Evolutionary conservation across 2,329 filamentous ascomycete genomes (phyloP).

Genomic region (Neopestalotiopsis clavispora): DNA sequence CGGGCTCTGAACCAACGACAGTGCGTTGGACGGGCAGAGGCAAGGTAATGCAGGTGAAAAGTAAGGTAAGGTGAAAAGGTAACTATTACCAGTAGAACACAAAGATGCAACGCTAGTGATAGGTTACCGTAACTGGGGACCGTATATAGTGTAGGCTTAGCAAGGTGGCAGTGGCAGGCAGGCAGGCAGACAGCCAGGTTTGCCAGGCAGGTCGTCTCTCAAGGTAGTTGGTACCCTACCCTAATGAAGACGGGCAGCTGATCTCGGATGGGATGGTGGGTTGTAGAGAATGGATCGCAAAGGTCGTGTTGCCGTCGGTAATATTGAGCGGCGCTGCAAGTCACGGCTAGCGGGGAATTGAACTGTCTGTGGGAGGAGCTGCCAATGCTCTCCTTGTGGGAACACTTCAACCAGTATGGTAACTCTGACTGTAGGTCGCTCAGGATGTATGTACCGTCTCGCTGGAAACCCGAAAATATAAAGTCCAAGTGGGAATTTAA

Average conservation of each 20-base stretch:
- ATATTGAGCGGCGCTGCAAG: neutral
- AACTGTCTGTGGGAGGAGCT: neutral
- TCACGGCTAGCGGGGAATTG: conserved; percentile 1
- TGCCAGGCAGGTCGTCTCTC: neutral
- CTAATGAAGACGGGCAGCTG: neutral
- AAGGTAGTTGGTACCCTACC: neutral
- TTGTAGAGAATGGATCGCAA: conserved; percentile 1
- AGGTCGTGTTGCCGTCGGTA: conserved; percentile 4
- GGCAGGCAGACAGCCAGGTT: neutral
- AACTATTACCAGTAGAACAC: neutral
- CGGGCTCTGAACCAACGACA: neutral
- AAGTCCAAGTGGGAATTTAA: neutral
- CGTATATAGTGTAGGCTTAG: neutral
- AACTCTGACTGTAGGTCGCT: neutral
- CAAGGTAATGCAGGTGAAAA: neutral
- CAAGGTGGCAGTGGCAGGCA: neutral
- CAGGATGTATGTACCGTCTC: neutral
- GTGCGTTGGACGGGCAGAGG: neutral
- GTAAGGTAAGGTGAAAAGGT: neutral
- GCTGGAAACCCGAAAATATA: neutral
- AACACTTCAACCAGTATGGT: neutral
- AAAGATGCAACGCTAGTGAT: neutral
- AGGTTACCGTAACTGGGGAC: neutral
- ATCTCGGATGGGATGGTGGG: conserved; percentile 6
- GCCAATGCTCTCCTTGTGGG: neutral